Conservation (phyloP, 305 asterid species). For the Plantago coronopus region DNA sequence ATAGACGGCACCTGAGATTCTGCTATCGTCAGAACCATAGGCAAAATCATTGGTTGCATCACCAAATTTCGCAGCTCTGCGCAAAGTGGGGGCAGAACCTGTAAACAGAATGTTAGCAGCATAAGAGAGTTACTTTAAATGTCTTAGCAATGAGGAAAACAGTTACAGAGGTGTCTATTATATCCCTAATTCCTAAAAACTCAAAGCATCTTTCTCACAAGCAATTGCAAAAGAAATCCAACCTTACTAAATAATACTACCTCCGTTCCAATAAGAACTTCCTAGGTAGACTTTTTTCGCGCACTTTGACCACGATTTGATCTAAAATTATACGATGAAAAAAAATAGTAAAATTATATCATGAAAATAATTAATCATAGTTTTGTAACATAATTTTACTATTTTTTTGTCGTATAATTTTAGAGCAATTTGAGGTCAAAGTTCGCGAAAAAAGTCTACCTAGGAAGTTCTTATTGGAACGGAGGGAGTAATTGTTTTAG, state of each 20-base stretch:
- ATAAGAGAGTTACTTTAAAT: conserved; percentile 22
- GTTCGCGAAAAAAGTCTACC: too few relatives aligned
- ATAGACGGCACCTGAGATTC: conserved; percentile 76
- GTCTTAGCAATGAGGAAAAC: conserved; percentile 22
- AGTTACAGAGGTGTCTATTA: conserved; percentile 11
- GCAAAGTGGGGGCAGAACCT: conserved; percentile 99
- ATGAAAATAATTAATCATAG: too few relatives aligned
- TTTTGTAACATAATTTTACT: too few relatives aligned
- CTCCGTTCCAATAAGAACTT: too few relatives aligned
- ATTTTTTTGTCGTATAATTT: too few relatives aligned
- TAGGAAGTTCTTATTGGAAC: too few relatives aligned
- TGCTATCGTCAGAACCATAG: conserved; percentile 98
- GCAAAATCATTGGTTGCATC: conserved; percentile 97
- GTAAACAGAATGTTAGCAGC: conserved; percentile 26
- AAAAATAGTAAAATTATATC: too few relatives aligned
- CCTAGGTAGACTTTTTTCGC: too few relatives aligned
- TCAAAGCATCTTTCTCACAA: conserved; percentile 18
- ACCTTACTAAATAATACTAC: conserved; percentile 13
- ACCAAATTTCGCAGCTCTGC: conserved; percentile 98
- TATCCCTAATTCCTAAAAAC: conserved; percentile 18
- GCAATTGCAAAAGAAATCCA: neutral
- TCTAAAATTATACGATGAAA: too few relatives aligned
- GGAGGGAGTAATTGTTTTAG: conserved; percentile 24
- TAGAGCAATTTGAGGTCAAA: too few relatives aligned
- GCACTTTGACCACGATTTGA: too few relatives aligned